Percentiles rank a stretch among this genome's conserved stretches.
These are phyloP conservation scores for Penicillium concentricum DNA, from an alignment of 2,329 filamentous ascomycete species.

Conservation along the genomic window DNA sequence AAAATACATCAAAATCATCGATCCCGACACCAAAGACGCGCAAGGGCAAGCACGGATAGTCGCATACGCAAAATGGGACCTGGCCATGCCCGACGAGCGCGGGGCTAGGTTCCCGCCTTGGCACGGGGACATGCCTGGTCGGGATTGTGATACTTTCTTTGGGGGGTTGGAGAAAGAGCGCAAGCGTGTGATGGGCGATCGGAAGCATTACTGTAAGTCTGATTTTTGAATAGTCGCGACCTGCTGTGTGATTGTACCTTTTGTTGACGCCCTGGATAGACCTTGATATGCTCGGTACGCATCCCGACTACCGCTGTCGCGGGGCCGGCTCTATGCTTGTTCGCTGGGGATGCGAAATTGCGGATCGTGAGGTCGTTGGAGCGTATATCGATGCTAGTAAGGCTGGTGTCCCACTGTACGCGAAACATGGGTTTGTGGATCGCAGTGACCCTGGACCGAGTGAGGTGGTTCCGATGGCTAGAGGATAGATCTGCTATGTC, in stretches of 20 bases:
- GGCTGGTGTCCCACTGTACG: conserved; percentile 39
- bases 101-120: conserved; percentile 30
- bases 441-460: conserved; percentile 2
- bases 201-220: conserved; percentile 29
- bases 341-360: conserved; percentile 40
- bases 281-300: conserved; percentile 41
- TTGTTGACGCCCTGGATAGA: conserved; percentile 25
- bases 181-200: conserved; percentile 22
- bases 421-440: conserved; percentile 43
- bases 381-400: conserved; percentile 42
- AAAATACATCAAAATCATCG: conserved; percentile 30
- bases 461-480: conserved; percentile 11
- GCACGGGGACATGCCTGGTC: conserved; percentile 20
- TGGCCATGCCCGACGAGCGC: conserved; percentile 23
- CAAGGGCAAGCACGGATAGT: conserved; percentile 17
- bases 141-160: conserved; percentile 21
- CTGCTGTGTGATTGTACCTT: not conserved
- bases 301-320: conserved; percentile 44
- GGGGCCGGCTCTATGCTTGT: conserved; percentile 43
- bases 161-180: conserved; percentile 21
- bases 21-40: conserved; percentile 10
- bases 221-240: not conserved
- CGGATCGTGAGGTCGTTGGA: conserved; percentile 33
- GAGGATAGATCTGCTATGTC: not conserved
- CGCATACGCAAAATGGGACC: conserved; percentile 34